phyloP scores from a whole-genome alignment of 192 early-diverging fungal genomes.

The Pilaira anomala region DNA sequence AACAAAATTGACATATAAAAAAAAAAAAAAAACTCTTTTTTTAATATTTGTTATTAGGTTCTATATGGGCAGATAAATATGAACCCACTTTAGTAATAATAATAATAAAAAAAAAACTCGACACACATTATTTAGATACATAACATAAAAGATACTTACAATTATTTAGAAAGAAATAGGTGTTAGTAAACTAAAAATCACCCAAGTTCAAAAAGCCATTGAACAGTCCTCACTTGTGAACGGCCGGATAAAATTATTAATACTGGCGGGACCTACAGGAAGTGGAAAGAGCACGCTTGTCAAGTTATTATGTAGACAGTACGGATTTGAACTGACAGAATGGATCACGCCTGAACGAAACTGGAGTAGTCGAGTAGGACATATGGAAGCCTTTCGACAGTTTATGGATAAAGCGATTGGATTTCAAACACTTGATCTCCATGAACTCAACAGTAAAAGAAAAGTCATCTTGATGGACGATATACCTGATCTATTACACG shows the following conservation, averaged over 20 bases:
- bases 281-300: constrained; percentile 10
- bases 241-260: not conserved
- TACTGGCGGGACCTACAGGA: constrained; percentile 4
- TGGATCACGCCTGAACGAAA: not conserved
- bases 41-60: not conserved
- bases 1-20: too few relatives aligned
- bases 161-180: not conserved
- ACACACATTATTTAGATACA: too few relatives aligned
- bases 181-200: not conserved
- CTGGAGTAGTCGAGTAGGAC: not conserved
- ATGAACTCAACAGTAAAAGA: not conserved
- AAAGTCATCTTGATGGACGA: constrained; percentile 16
- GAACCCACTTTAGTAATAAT: not conserved
- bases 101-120: not conserved
- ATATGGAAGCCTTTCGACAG: not conserved
- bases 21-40: too few relatives aligned
- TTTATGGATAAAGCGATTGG: not conserved
- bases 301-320: not conserved
- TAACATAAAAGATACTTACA: not conserved
- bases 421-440: not conserved
- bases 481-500: not conserved
- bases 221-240: not conserved
- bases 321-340: not conserved
- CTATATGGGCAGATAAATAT: constrained; percentile 7
- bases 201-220: not conserved